Percentiles rank a stretch among this genome's conserved stretches.
phyloP scores from a whole-genome alignment of 768 basidiomycete species.

The Podaxis sp. region DNA sequence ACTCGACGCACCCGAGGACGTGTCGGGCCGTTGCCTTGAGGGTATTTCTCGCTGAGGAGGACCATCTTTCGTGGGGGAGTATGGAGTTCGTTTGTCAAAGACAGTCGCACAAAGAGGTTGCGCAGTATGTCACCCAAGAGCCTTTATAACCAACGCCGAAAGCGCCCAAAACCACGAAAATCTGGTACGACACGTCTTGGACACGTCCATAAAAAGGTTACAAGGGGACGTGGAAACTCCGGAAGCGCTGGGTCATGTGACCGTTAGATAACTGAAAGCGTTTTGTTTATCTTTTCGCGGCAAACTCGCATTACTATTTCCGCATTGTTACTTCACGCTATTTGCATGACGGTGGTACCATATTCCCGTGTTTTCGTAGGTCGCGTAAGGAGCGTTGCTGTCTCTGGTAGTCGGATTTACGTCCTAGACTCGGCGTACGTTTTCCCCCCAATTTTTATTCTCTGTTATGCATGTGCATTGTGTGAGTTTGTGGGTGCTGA shows the following conservation, averaged over 20 bases:
- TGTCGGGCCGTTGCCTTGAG: slow-evolving; percentile 3
- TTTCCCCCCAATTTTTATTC: neutral
- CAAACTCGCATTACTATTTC: neutral
- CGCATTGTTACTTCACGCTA: neutral
- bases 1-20: slow-evolving; percentile 12
- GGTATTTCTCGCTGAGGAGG: slow-evolving; percentile 24
- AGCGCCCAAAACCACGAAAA: neutral
- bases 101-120: neutral
- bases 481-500: neutral
- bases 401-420: slow-evolving; percentile 66
- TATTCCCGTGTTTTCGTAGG: slow-evolving; percentile 47
- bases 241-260: neutral
- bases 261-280: neutral
- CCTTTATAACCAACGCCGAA: neutral
- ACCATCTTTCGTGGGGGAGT: slow-evolving; percentile 18
- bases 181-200: neutral
- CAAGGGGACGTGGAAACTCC: neutral
- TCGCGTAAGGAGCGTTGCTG: slow-evolving; percentile 35
- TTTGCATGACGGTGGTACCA: slow-evolving; percentile 27
- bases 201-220: neutral
- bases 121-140: no score
- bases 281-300: neutral
- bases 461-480: neutral
- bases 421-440: slow-evolving; percentile 55
- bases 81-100: neutral